Evolutionary conservation across 225 moss, liverwort and hornwort genomes (phyloP), one percentile per base, ranked within the genome.

Genomic region (Pleurozium schreberi): DNA sequence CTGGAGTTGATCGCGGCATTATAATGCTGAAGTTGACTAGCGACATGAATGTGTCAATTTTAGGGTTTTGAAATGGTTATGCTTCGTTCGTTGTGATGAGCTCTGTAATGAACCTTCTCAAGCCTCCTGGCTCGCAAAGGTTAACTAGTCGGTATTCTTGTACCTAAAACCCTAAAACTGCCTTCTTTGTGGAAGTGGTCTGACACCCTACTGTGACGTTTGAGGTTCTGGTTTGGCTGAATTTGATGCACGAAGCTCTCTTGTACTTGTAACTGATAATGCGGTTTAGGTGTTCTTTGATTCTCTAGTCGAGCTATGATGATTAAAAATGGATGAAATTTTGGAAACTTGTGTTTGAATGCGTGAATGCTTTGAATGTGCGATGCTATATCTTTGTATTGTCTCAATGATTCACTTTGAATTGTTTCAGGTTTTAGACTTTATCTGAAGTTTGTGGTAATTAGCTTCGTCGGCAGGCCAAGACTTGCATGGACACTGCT

Each of bases 1-100:
- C 84, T 95, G 55, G 64, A 90, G 27, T 89, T 94, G 38, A 94
- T 95, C 58, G 89, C 92, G 16, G 63, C 84, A 74, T 47, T 28
- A 38, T 60, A 25, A 26, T 73, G 26, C 45, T 73, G 45, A 17
- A 55, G 45, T 59, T 45, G 45, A 47, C 26, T 25, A 17, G 59
- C 59, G 45, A 23, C n/a, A 31, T 30, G 69, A 58, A 38, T 38
- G 33, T 62, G 49, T 19, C 19, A 50, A 62, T 27, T 62, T 60
- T 25, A 23, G 70, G 33, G 58, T 22, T 58, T 33, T 43, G 15
- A 43, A 70, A 70, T 43, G 3, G 43, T 43, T 16, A 18, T 75
- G 58, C 43, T 84, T 22, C 42, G 15, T 42, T 70, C 69, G 31
- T 57, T 70, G 12, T 45, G 58, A 70, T 45, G 58, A 70, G 33